Conservation (phyloP, 306 rosid genomes). For the Lathyrus oleraceus region DNA sequence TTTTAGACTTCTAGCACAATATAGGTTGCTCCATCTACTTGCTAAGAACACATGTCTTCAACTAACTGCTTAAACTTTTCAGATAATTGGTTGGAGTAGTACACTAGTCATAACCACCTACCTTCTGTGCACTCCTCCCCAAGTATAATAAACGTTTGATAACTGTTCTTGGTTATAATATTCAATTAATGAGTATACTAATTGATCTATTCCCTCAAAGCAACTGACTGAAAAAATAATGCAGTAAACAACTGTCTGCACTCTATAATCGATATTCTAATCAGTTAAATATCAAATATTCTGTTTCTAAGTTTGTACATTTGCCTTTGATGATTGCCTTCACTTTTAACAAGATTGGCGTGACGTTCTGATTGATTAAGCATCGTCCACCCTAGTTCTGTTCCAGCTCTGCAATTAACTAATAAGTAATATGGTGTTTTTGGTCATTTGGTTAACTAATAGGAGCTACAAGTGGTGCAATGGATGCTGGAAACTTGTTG, state of each 20-base stretch:
- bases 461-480: conserved; percentile 99
- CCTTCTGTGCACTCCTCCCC: conserved; percentile 2
- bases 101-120: background rate
- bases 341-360: conserved; percentile 10
- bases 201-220: background rate
- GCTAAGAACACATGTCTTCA: background rate
- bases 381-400: conserved; percentile 13
- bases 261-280: background rate
- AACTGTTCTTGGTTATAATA: conserved; percentile 16
- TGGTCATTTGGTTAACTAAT: conserved; percentile 39
- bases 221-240: conserved; percentile 1
- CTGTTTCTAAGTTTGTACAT: background rate
- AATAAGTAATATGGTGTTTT: conserved; percentile 26
- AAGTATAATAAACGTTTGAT: background rate
- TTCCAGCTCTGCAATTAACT: conserved; percentile 12
- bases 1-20: background rate
- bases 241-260: background rate
- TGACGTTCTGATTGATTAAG: conserved; percentile 11
- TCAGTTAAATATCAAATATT: background rate
- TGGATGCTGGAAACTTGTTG: conserved; percentile 98
- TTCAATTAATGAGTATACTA: conserved; percentile 13
- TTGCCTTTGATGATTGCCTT: background rate
- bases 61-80: background rate
- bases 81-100: conserved; percentile 7
- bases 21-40: background rate